Conservation (phyloP, 2,329 filamentous ascomycete species). For the Neonectria sp. region DNA sequence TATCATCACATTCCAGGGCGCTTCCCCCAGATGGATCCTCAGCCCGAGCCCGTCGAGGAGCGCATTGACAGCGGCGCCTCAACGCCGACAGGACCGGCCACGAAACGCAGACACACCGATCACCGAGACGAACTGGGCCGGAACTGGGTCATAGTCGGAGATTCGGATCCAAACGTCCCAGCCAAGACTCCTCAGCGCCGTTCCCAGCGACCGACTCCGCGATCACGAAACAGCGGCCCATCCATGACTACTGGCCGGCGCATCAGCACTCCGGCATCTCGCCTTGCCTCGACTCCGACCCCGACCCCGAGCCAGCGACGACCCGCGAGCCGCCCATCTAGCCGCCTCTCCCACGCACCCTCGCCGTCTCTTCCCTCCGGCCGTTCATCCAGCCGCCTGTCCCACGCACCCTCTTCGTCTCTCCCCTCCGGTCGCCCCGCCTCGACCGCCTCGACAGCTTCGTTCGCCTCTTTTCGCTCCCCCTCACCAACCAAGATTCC, state of each 20-base stretch:
- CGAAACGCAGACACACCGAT: slow-evolving; percentile 70
- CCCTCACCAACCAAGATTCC: slow-evolving; percentile 63
- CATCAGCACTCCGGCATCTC: slow-evolving; percentile 57
- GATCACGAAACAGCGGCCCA: slow-evolving; percentile 52
- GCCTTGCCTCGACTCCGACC: slow-evolving; percentile 51
- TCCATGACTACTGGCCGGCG: slow-evolving; percentile 57
- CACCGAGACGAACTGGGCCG: slow-evolving; percentile 70
- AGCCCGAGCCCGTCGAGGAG: slow-evolving; percentile 44
- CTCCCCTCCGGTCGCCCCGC: slow-evolving; percentile 39
- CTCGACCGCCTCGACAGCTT: slow-evolving; percentile 52
- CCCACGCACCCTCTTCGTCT: slow-evolving; percentile 50
- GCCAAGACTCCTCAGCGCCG: slow-evolving; percentile 47
- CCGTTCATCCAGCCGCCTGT: slow-evolving; percentile 52
- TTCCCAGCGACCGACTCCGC: slow-evolving; percentile 44
- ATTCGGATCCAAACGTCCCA: slow-evolving; percentile 47
- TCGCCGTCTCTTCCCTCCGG: slow-evolving; percentile 38
- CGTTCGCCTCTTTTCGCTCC: slow-evolving; percentile 49
- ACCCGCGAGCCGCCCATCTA: slow-evolving; percentile 50
- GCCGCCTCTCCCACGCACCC: slow-evolving; percentile 59
- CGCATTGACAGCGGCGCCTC: slow-evolving; percentile 53
- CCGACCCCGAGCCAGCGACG: slow-evolving; percentile 43
- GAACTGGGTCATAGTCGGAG: slow-evolving; percentile 80
- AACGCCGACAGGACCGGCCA: slow-evolving; percentile 61
- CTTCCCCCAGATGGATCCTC: slow-evolving; percentile 52
- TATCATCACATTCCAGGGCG: slow-evolving; percentile 47